A percentile compares a stretch with the other conserved stretches of the same genome.
Conservation (phyloP, 2,329 filamentous ascomycete species). For the Balansia obtecta region DNA sequence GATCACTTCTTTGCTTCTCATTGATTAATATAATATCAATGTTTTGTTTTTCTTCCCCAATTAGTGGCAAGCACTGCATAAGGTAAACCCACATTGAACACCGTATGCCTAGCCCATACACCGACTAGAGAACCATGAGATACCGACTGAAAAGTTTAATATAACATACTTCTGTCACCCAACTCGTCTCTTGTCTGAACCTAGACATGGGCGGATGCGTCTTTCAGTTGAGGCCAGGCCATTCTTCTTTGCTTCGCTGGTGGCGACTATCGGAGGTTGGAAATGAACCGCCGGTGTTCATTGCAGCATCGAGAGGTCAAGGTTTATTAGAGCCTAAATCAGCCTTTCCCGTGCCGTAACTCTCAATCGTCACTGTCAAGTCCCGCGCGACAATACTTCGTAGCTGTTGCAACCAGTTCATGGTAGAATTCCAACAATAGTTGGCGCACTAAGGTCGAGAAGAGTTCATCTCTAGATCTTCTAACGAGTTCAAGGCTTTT, state of each 20-base stretch:
- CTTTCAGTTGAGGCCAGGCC: not conserved
- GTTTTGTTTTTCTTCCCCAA: too few relatives aligned
- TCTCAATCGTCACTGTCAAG: conserved; percentile 36
- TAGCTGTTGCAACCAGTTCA: conserved; percentile 37
- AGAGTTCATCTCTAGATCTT: not conserved
- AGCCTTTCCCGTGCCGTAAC: conserved; percentile 39
- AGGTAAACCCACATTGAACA: too few relatives aligned
- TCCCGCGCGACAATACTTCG: conserved; percentile 41
- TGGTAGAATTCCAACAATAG: conserved; percentile 48
- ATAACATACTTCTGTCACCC: not conserved
- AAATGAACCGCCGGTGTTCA: conserved; percentile 18
- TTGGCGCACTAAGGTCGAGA: conserved; percentile 27
- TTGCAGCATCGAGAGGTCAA: conserved; percentile 29
- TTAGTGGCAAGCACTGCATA: too few relatives aligned
- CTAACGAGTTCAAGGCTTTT: not conserved
- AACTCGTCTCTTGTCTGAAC: not conserved
- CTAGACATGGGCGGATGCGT: not conserved
- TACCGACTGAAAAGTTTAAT: too few relatives aligned
- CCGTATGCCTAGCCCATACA: too few relatives aligned
- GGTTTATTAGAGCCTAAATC: conserved; percentile 30
- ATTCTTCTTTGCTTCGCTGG: conserved; percentile 32
- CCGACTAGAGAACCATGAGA: too few relatives aligned
- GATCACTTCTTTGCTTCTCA: not conserved
- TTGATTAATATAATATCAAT: not conserved
- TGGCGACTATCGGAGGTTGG: conserved; percentile 28